Conservation (phyloP, 1,139 yeast species). For the Debaryomycetaceae sp. region DNA sequence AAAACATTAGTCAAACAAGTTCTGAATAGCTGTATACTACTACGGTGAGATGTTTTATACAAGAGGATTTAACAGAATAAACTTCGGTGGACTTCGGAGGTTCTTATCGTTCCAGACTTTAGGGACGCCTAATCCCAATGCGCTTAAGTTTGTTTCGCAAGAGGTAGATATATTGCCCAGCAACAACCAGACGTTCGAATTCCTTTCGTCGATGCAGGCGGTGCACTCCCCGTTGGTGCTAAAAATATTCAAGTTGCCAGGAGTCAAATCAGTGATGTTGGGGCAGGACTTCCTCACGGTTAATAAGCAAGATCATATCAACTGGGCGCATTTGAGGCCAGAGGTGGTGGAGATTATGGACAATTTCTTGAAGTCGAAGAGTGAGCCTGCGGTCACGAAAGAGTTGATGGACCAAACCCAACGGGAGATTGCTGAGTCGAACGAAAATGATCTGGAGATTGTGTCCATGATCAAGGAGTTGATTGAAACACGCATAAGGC, state of each 20-base stretch:
- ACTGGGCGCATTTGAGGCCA: conserved; percentile 46
- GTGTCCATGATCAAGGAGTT: conserved; percentile 59
- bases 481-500: conserved; percentile 59
- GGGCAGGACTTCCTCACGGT: conserved; percentile 57
- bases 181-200: conserved; percentile 57
- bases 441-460: conserved; percentile 48
- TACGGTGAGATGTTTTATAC: neutral
- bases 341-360: conserved; percentile 43
- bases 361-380: conserved; percentile 27
- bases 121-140: conserved; percentile 88
- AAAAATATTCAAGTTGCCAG: conserved; percentile 75
- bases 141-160: conserved; percentile 68
- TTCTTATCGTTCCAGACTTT: conserved; percentile 38
- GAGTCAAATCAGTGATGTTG: conserved; percentile 83
- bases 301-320: conserved; percentile 44
- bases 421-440: conserved; percentile 23
- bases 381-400: conserved; percentile 51
- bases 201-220: conserved; percentile 67
- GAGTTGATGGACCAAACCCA: conserved; percentile 39
- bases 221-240: conserved; percentile 80
- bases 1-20: neutral
- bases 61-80: neutral
- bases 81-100: conserved; percentile 9
- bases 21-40: neutral
- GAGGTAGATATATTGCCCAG: conserved; percentile 59